Conservation (phyloP, 148 eudicot genomes). For the Hydrangea macrophylla region DNA sequence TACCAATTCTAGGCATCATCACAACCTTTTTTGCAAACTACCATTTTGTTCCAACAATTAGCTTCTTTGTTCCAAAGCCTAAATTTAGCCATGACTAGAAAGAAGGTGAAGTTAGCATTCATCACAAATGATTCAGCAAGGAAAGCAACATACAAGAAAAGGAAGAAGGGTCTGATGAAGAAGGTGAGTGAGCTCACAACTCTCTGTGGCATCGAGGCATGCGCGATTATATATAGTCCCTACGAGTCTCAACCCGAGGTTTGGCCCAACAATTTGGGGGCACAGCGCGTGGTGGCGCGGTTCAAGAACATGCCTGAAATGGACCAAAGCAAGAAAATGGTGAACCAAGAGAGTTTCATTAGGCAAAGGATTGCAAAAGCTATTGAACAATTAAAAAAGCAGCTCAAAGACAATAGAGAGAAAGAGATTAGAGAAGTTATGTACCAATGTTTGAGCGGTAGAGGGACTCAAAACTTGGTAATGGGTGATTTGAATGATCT, state of each 20-base stretch:
- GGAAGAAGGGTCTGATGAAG: conserved; percentile 70
- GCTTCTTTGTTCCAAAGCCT: conserved; percentile 12
- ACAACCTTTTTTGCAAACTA: conserved; percentile 2
- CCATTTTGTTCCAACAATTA: conserved; percentile 3
- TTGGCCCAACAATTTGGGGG: conserved; percentile 44
- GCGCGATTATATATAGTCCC: conserved; percentile 65
- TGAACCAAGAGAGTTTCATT: conserved; percentile 51
- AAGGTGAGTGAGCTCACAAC: conserved; percentile 64
- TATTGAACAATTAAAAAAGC: conserved; percentile 31
- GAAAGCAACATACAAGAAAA: conserved; percentile 72
- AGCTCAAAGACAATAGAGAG: conserved; percentile 34
- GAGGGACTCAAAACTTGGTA: conserved; percentile 15
- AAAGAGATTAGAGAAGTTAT: conserved; percentile 37
- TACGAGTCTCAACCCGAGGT: conserved; percentile 57
- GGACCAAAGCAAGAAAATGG: conserved; percentile 58
- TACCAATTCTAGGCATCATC: no score
- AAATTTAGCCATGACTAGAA: conserved; percentile 53
- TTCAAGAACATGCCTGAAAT: conserved; percentile 39
- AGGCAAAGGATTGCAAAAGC: conserved; percentile 42
- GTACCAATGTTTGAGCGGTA: conserved; percentile 33
- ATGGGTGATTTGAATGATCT: conserved; percentile 30
- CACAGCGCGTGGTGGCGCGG: conserved; percentile 39
- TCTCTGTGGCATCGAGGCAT: conserved; percentile 66
- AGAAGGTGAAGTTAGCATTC: conserved; percentile 59
- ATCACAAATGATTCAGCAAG: conserved; percentile 58